These are phyloP conservation scores for Colletotrichum gloeosporioides DNA, from an alignment of 2,329 filamentous ascomycete genomes.

Conservation along the genomic window DNA sequence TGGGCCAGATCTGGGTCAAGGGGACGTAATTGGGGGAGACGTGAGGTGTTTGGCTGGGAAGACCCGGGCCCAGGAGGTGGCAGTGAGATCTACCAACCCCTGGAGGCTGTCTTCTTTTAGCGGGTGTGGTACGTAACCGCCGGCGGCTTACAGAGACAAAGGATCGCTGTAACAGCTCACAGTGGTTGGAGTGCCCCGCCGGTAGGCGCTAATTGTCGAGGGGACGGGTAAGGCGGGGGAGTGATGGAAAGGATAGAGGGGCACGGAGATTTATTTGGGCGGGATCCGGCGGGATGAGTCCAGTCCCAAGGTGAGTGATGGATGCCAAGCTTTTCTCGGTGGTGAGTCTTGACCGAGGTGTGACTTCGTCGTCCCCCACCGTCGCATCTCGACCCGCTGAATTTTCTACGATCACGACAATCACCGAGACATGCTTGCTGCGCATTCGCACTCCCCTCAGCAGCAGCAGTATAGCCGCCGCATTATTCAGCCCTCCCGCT, in stretches of 20 bases:
- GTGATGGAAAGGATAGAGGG: neutral
- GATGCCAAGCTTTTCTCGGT: neutral
- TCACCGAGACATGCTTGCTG: neutral
- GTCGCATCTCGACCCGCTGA: conserved; percentile 17
- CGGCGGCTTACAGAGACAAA: neutral
- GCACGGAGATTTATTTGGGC: conserved; percentile 9
- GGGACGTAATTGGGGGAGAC: neutral
- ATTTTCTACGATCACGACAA: conserved; percentile 8
- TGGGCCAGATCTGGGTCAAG: neutral
- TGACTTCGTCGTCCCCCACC: conserved; percentile 10
- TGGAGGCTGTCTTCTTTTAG: neutral
- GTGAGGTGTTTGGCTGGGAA: neutral
- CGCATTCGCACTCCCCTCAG: neutral
- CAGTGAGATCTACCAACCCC: conserved; percentile 20
- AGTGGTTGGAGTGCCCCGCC: neutral
- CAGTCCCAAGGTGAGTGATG: neutral
- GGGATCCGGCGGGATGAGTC: neutral
- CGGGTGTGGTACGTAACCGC: neutral
- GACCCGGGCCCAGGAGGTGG: conserved; percentile 25
- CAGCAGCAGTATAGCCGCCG: neutral
- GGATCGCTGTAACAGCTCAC: neutral
- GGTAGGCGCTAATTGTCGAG: neutral
- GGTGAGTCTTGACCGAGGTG: neutral
- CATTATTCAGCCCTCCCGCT: too few relatives aligned
- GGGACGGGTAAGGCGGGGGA: neutral